Conservation (phyloP, 805 yeast genomes). For the Kuraishia floccosa region DNA sequence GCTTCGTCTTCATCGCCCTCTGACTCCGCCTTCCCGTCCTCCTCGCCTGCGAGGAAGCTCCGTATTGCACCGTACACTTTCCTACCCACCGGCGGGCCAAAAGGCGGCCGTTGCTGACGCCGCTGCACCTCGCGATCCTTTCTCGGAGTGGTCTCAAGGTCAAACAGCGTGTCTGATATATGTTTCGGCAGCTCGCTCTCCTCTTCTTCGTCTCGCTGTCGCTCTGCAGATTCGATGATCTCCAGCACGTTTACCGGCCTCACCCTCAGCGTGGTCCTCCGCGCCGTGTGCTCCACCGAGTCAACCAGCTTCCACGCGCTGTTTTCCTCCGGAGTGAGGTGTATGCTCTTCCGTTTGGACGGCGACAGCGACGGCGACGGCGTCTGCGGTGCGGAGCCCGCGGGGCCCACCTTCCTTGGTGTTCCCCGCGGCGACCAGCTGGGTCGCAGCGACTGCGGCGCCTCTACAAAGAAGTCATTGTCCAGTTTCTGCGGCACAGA, state of each 20-base stretch:
- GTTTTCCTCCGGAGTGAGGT: background rate
- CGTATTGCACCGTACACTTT: constrained; percentile 18
- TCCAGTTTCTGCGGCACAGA: constrained; percentile 1
- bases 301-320: background rate
- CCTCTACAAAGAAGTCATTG: constrained; percentile 9
- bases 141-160: background rate
- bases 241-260: background rate
- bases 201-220: background rate
- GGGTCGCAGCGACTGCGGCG: constrained; percentile 6
- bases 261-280: background rate
- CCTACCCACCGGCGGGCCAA: background rate
- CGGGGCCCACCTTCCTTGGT: background rate
- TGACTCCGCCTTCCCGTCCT: constrained; percentile 2
- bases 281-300: background rate
- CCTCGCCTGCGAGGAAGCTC: constrained; percentile 12
- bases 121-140: background rate
- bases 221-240: too few relatives aligned
- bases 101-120: background rate
- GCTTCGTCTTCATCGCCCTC: constrained; percentile 9
- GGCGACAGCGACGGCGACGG: background rate
- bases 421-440: constrained; percentile 5
- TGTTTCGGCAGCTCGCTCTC: background rate
- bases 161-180: background rate
- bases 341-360: background rate
- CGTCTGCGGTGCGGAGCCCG: background rate